These are phyloP conservation scores for Chenopodium formosanum DNA, from an alignment of 148 eudicot species.

Conservation along the genomic window DNA sequence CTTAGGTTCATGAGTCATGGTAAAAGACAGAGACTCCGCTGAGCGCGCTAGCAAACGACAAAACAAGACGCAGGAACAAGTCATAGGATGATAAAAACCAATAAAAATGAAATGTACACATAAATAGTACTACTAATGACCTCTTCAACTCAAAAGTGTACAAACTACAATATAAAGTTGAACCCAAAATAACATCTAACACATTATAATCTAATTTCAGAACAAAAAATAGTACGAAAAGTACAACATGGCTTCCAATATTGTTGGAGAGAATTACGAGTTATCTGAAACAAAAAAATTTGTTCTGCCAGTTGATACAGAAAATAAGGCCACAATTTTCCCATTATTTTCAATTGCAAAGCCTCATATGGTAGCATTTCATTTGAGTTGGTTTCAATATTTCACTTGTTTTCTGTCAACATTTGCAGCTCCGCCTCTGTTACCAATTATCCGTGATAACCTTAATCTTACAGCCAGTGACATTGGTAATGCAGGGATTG, in stretches of 20 bases:
- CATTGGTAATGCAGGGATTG: neutral
- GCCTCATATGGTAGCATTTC: no score
- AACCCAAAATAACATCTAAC: neutral
- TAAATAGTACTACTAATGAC: neutral
- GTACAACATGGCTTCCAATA: neutral
- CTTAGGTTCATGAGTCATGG: neutral
- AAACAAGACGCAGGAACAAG: neutral
- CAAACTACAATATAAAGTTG: neutral
- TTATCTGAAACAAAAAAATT: neutral
- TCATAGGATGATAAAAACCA: no score
- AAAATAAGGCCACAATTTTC: neutral
- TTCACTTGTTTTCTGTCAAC: neutral
- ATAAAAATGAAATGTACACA: neutral
- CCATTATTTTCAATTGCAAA: neutral
- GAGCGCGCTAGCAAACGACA: neutral
- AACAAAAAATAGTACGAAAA: no score
- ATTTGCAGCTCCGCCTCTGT: neutral
- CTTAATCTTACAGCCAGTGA: neutral
- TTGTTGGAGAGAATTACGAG: neutral
- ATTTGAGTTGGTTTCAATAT: neutral
- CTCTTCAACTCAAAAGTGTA: neutral
- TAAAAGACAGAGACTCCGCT: neutral
- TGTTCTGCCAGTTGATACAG: neutral
- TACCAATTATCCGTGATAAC: neutral
- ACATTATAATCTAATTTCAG: neutral